Evolutionary conservation across 2,329 filamentous ascomycete species (phyloP).

Genomic region (Alternaria consortialis): DNA sequence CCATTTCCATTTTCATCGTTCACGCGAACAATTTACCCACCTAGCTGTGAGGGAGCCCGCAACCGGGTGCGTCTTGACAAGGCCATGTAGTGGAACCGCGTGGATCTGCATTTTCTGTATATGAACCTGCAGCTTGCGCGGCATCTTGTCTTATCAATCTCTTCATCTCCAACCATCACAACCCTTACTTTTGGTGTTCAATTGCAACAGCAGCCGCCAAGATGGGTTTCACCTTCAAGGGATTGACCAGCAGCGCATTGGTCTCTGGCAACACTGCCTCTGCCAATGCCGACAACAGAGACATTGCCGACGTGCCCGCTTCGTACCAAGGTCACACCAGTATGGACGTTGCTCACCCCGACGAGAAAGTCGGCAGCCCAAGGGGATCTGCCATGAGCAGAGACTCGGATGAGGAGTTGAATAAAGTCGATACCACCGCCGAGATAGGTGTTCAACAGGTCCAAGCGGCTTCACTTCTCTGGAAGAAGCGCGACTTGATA

Average conservation of each 20-base stretch:
- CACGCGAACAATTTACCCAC: conserved; percentile 18
- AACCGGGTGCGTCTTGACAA: conserved; percentile 17
- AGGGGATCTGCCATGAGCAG: conserved; percentile 17
- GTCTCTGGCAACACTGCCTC: conserved; percentile 27
- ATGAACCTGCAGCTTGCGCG: conserved; percentile 29
- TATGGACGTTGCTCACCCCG: conserved; percentile 30
- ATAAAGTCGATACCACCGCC: conserved; percentile 43
- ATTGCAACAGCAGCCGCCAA: conserved; percentile 13
- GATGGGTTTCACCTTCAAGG: conserved; percentile 47
- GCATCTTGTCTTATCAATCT: conserved; percentile 42
- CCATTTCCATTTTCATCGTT: conserved; percentile 17
- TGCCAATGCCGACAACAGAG: conserved; percentile 30
- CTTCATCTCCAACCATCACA: conserved; percentile 11
- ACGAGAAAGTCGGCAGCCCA: conserved; percentile 42
- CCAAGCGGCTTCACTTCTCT: conserved; percentile 41
- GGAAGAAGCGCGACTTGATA: conserved; percentile 40
- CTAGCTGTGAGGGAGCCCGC: conserved; percentile 21
- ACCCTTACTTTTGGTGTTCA: conserved; percentile 8
- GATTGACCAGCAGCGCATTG: conserved; percentile 39
- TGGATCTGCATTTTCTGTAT: conserved; percentile 23
- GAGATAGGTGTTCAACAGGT: conserved; percentile 41
- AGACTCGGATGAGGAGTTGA: conserved; percentile 42
- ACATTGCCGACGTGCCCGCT: conserved; percentile 41
- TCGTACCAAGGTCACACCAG: conserved; percentile 41
- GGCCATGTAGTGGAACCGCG: conserved; percentile 17